Evolutionary conservation across 2,329 filamentous ascomycete species (phyloP), one percentile per base, ranked within the genome.

Genomic region (Sordariomycetes sp.): DNA sequence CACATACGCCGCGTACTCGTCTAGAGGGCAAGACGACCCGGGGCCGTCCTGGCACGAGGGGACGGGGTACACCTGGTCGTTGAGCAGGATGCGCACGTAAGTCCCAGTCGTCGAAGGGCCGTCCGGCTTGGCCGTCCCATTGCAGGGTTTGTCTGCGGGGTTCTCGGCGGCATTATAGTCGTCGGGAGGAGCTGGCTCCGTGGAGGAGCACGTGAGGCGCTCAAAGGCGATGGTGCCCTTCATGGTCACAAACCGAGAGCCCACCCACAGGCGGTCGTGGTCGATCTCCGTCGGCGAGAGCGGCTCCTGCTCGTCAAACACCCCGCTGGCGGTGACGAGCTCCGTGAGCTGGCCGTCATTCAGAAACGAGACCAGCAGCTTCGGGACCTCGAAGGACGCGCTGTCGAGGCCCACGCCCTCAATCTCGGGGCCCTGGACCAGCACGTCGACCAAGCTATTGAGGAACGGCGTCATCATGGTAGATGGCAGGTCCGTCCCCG

Each of bases 281-380:
- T 79, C 72, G 34, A 79, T 77, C 34, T 69, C 67, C 2, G 74
- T 75, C 1, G 72, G 70, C 0, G 79, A 73, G 1, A 87, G 73
- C 2, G 72, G 66, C 3, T 69, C 64, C 63, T 86, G 76, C 10
- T 74, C 70, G 60, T 87, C 83, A 62, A 85, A 87, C 1, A 87
- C 76, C 1, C 85, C 85, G 18, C 79, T 77, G 6, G 78, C 77
- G 1, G 81, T 77, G 0, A 80, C 76, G 7, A 87, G 71, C 68
- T 88, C 79, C 54, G 78, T 82, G 48, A 87, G 75, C 64, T 88
- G 85, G 3, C 84, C 83, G 63, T 88, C 85, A 60, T 88, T 86
- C 43, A 83, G 71, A 66, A 88, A 88, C 1, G 76, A 76, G 55
- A 83, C 78, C 12, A 87, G 74, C 22, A 88, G 71, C 48, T 76